Base-by-base conservation (phyloP, 108 stramenopile species). In the Skeletonema marinoi region DNA sequence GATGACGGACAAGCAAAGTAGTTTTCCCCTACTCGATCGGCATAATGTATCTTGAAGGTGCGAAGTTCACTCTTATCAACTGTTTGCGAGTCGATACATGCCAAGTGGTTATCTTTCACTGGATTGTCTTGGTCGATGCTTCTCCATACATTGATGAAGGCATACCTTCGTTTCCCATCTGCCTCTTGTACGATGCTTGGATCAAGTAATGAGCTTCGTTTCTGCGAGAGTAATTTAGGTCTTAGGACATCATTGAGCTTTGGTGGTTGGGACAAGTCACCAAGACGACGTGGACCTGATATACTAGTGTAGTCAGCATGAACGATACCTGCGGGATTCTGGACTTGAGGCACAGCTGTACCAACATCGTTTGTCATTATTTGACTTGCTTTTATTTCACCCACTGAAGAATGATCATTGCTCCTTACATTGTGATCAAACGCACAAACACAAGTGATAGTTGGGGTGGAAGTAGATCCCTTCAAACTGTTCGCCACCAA, bases 351-450 rank as follows among this genome's bases (percentile, higher is more conserved):
- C 35, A 30, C 59, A 50, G 41, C 81, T 11, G 36, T 61, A n/a
- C 66, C 60, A 46, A 71, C 66, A 19, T 46, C 36, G n/a, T 29
- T 33, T 32, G 17, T 62, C 44, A 46, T 12, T 46, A 16, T 11
- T 80, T 77, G 3, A 67, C 32, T 39, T 11, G 68, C 32, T 78
- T 71, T 35, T 36, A 74, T 71, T 63, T 73, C 42, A 46, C 79
- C 65, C 21, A 71, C 71, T 6, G 71, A 65, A 9, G 60, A 65
- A 30, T 54, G 32, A 16, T 71, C 68, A 21, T 19, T 76, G 21
- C 79, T 82, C 58, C 87, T 59, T 1, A 90, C 84, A 67, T 89
- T 89, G 84, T 89, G 88, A 76, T 89, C 88, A 77, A 89, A 89
- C 5, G 88, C 86, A 21, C 65, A 68, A 6, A 87, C 81, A 31